These are phyloP conservation scores for Avena eriantha DNA, from an alignment of 176 grass and related monocot genomes.

Conservation along the genomic window DNA sequence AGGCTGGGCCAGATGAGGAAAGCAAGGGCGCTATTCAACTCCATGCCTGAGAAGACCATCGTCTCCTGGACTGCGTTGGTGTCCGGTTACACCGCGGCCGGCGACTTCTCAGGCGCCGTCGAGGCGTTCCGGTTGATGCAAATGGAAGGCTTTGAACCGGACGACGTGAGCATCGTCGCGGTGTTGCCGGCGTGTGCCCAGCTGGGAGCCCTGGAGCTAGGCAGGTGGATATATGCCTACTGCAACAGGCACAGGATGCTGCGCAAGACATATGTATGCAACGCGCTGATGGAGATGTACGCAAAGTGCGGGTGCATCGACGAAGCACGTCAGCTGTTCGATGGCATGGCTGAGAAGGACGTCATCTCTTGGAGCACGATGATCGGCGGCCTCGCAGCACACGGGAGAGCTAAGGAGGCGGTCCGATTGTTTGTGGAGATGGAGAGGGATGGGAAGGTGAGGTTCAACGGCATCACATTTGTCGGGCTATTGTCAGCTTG, in stretches of 20 bases:
- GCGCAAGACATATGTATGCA: slow-evolving; percentile 46
- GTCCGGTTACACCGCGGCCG: slow-evolving; percentile 53
- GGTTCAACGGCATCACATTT: slow-evolving; percentile 61
- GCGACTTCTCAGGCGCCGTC: slow-evolving; percentile 42
- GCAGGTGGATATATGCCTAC: slow-evolving; percentile 67
- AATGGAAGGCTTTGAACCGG: slow-evolving; percentile 51
- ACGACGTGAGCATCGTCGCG: slow-evolving; percentile 67
- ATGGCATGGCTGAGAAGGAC: slow-evolving; percentile 48
- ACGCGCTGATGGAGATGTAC: slow-evolving; percentile 75
- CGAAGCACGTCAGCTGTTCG: slow-evolving; percentile 57
- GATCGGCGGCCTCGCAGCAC: slow-evolving; percentile 52
- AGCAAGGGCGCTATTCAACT: slow-evolving; percentile 48
- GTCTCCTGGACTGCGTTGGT: slow-evolving; percentile 69
- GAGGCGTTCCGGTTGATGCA: slow-evolving; percentile 65
- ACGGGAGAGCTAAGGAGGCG: slow-evolving; percentile 55
- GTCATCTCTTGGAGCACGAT: slow-evolving; percentile 75
- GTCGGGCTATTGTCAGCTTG: slow-evolving; percentile 64
- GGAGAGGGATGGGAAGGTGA: slow-evolving; percentile 49
- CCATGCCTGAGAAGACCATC: slow-evolving; percentile 60
- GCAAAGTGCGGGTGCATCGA: slow-evolving; percentile 70
- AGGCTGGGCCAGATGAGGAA: slow-evolving; percentile 53
- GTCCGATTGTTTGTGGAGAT: slow-evolving; percentile 54
- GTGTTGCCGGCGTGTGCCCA: slow-evolving; percentile 72
- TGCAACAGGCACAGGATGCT: slow-evolving; percentile 57
- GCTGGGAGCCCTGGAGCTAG: slow-evolving; percentile 61